Evolutionary conservation across 345 rosid genomes (phyloP), one percentile per base, ranked within the genome.

Genomic region (Ricinus communis): DNA sequence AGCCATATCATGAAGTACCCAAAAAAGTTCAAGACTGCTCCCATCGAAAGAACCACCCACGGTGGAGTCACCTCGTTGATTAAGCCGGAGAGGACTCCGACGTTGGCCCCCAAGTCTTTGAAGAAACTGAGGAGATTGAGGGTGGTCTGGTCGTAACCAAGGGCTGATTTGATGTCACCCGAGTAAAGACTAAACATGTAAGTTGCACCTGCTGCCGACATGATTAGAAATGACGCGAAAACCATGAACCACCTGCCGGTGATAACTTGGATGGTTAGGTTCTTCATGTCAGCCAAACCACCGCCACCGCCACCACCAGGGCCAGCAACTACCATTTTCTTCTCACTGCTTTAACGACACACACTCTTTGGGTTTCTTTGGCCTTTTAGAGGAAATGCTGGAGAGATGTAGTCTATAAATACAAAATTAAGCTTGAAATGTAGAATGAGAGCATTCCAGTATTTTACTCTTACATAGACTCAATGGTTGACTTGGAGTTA

Each of bases 1-100:
- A 85, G 73, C 94, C 91, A 89, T 0, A 89, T 85, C 91, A 89
- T 87, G 80, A 87, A 80, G 80, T 89, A 89, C 28, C 93, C 93
- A 33, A 71, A 79, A 59, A 89, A 81, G 71, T 89, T 89, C 59
- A 89, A 65, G 28, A 78, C 71, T 0, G 89, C 83, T 5, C 93
- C 93, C 0, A 85, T 54, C 4, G 76, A 57, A n/a, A 89, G 82
- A n/a, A 85, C 87, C 51, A 84, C 86, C 93, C 93, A 89, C 0
- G 91, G 87, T 0, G 91, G 93, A 0, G 89, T 82, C 13, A 89
- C 79, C 81, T 89, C 93, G 45, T 82, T 85, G 58, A 89, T 77
- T 1, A 89, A 82, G 19, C 93, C 91, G 1, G 93, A 71, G 1
- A 84, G 77, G 36, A 89, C 52, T 4, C 93, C 88, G 0, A 89